These are phyloP conservation scores for Oxyria digyna DNA, from an alignment of 148 eudicot genomes.

Conservation along the genomic window DNA sequence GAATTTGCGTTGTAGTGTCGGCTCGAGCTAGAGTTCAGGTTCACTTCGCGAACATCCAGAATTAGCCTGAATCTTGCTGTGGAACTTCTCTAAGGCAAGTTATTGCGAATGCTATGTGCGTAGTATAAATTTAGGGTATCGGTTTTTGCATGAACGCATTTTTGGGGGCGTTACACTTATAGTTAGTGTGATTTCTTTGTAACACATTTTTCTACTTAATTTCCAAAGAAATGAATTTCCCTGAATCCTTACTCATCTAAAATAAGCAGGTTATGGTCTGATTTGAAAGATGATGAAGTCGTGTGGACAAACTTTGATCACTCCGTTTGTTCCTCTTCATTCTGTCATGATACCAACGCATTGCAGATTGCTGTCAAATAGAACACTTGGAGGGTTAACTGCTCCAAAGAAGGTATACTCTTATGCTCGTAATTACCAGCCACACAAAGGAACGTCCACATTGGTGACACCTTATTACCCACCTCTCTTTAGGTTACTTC, in stretches of 20 bases:
- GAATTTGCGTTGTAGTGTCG: too few species aligned
- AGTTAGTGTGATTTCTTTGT: background rate
- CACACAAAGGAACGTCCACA: slow-evolving; percentile 25
- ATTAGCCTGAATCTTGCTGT: too few species aligned
- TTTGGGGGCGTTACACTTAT: too few species aligned
- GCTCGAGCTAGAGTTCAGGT: too few species aligned
- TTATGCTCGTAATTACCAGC: slow-evolving; percentile 21
- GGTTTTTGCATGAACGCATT: too few species aligned
- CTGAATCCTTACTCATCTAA: slow-evolving; percentile 14
- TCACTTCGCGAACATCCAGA: too few species aligned
- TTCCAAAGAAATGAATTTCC: slow-evolving; percentile 7
- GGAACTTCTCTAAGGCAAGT: too few species aligned
- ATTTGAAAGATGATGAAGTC: slow-evolving; percentile 59
- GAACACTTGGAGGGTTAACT: slow-evolving; percentile 11
- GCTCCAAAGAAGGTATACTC: slow-evolving; percentile 27
- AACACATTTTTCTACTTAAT: background rate
- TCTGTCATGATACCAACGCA: slow-evolving; percentile 27
- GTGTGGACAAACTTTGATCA: slow-evolving; percentile 51
- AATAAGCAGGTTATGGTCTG: slow-evolving; percentile 37
- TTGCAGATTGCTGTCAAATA: slow-evolving; percentile 25
- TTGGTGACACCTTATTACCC: slow-evolving; percentile 50
- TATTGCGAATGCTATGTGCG: too few species aligned
- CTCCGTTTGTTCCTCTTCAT: slow-evolving; percentile 50
- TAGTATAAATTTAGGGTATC: too few species aligned
- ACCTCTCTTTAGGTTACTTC: slow-evolving; percentile 69